Percentiles rank a stretch among this genome's conserved stretches.
These are phyloP conservation scores for Hymenoscyphus repandus DNA, from an alignment of 2,329 filamentous ascomycete species.

Conservation along the genomic window DNA sequence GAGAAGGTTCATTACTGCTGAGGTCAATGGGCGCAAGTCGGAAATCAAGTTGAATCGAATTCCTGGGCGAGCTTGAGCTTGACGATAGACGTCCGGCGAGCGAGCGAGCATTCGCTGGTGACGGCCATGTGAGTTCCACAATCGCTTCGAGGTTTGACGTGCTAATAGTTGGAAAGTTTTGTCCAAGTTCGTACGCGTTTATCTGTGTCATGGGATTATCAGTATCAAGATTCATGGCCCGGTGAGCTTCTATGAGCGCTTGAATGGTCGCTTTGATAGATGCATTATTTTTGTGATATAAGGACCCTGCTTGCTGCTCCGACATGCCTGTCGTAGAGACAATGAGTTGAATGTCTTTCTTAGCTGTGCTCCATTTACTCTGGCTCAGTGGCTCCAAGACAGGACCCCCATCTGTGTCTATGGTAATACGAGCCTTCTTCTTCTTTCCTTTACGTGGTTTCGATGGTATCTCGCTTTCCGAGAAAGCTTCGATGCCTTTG, in stretches of 20 bases:
- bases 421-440: constrained; percentile 9
- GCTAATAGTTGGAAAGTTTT: constrained; percentile 49
- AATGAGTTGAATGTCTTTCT: constrained; percentile 56
- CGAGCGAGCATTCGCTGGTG: constrained; percentile 52
- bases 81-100: constrained; percentile 49
- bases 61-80: constrained; percentile 5
- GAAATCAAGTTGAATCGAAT: constrained; percentile 25
- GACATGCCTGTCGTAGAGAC: constrained; percentile 43
- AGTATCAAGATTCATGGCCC: constrained; percentile 33
- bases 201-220: constrained; percentile 39
- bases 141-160: constrained; percentile 45
- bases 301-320: constrained; percentile 45
- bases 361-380: constrained; percentile 55
- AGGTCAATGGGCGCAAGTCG: constrained; percentile 24
- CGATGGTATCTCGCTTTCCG: constrained; percentile 42
- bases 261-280: constrained; percentile 51
- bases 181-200: constrained; percentile 47
- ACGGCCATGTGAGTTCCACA: constrained; percentile 51
- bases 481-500: constrained; percentile 82
- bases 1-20: not conserved
- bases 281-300: constrained; percentile 56
- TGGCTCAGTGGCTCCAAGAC: not conserved
- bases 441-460: constrained; percentile 32
- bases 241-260: constrained; percentile 37
- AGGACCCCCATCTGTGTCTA: not conserved